phyloP scores from a whole-genome alignment of 305 asterid species.

The Solanum hybrid region DNA sequence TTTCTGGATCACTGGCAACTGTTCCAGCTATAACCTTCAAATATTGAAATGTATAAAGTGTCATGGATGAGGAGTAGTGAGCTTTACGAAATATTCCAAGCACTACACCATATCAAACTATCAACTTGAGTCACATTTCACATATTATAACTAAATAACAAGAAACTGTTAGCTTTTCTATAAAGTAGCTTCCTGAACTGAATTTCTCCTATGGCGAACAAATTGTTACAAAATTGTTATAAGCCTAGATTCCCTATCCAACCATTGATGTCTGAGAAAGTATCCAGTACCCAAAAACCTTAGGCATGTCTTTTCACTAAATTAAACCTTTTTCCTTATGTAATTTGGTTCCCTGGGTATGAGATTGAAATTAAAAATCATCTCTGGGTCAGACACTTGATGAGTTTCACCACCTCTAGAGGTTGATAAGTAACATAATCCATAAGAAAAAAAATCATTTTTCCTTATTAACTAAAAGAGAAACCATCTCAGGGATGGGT shows the following conservation, averaged over 20 bases:
- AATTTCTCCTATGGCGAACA: background rate
- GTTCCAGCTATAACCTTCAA: constrained; percentile 88
- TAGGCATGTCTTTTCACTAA: background rate
- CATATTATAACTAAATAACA: background rate
- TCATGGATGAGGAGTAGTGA: background rate
- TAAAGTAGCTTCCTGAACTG: background rate
- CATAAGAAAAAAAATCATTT: background rate
- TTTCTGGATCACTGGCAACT: constrained; percentile 71
- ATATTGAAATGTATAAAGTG: constrained; percentile 11
- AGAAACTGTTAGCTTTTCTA: background rate
- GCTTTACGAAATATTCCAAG: background rate
- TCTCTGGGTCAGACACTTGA: background rate
- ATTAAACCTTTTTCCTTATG: background rate
- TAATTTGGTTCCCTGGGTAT: background rate
- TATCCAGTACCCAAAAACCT: background rate
- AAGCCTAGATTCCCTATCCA: background rate
- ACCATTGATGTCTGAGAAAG: background rate
- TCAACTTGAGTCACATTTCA: background rate
- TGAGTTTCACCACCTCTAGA: background rate
- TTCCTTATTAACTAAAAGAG: background rate
- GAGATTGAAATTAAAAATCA: background rate
- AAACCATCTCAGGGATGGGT: background rate
- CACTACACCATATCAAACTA: background rate
- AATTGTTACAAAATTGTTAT: background rate
- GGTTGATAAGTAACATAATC: background rate